Evolutionary conservation across 2,329 filamentous ascomycete species (phyloP), one percentile per base, ranked within the genome.

Genomic region (Epichloe baconii): DNA sequence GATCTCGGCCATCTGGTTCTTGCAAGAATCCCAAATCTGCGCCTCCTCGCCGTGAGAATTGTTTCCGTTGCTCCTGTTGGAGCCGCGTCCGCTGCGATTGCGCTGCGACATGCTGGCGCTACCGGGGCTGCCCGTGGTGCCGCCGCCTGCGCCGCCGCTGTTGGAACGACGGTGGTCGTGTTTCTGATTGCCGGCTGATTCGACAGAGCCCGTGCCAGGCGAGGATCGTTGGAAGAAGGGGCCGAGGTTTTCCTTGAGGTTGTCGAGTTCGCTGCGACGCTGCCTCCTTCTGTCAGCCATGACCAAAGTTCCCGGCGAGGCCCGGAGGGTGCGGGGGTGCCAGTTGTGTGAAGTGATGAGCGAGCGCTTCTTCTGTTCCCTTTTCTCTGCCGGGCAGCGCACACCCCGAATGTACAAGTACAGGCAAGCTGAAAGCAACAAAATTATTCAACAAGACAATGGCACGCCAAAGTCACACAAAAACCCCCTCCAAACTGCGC

Each of bases 31-130:
- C 71, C 71, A 73, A 5, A 72, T 65, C 45, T 68, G 63, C 8
- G 64, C 67, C 56, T 73, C 71, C 55, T 73, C 71, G 31, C 71
- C 71, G 35, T 70, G 67, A 7, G 64, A 41, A 36, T 55, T 57
- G 54, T 67, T 65, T 26, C 69, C 68, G 46, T 69, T 71, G 61
- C 70, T 72, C 42, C 70, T 67, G 60, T 69, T 69, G 41, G 68
- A 69, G 40, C 68, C 69, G 54, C 70, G 70, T 48, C 68, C 68
- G 57, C 69, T 71, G 50, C 71, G 68, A 54, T 70, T 71, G 54
- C 70, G 65, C 59, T 72, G 70, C 43, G 70, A 71, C 69, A 72
- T 73, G 50, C 58, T 50, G 48, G 10, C 42, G 40, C 48, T 48
- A 23, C 40, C 26, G 14, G 47, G 45, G 21, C 42, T 51, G 36